Conservation (phyloP, 2,329 filamentous ascomycete species). For the Plenodomus tracheiphilus region DNA sequence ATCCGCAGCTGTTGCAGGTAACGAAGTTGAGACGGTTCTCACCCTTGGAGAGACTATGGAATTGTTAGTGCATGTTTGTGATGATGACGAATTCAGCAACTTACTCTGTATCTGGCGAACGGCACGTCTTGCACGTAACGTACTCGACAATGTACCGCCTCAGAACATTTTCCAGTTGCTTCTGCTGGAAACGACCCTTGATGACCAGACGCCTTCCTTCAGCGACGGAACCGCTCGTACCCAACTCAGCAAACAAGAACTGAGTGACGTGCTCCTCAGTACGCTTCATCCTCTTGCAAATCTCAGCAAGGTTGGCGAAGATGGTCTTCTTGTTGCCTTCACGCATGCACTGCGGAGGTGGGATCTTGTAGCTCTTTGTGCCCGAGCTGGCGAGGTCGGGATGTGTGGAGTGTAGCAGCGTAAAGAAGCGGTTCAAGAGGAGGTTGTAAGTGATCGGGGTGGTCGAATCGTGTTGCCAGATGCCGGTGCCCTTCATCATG, state of each 20-base stretch:
- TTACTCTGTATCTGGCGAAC: constrained; percentile 37
- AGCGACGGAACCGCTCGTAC: constrained; percentile 85
- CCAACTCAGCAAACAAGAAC: constrained; percentile 97
- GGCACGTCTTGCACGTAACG: constrained; percentile 97
- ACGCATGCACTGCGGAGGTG: constrained; percentile 95
- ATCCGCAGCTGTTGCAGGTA: constrained; percentile 77
- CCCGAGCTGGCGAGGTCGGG: constrained; percentile 90
- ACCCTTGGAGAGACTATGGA: constrained; percentile 92
- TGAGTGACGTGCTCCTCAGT: constrained; percentile 96
- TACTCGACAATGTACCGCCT: constrained; percentile 97
- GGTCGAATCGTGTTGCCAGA: constrained; percentile 82
- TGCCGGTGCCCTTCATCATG: constrained; percentile 83
- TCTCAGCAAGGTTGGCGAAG: constrained; percentile 98
- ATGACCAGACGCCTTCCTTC: constrained; percentile 95
- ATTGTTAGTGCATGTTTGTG: constrained; percentile 61
- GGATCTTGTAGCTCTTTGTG: constrained; percentile 97
- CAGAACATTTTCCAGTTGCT: constrained; percentile 97
- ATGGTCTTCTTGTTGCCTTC: constrained; percentile 99
- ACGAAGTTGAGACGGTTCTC: constrained; percentile 99
- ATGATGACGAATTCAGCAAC: neutral
- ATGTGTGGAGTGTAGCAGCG: constrained; percentile 91
- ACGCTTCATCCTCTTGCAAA: constrained; percentile 99
- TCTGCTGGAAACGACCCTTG: constrained; percentile 99
- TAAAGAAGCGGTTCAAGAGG: constrained; percentile 91
- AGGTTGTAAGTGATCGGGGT: constrained; percentile 81